These are phyloP conservation scores for Ustilago cynodontis DNA, from an alignment of 1,284 basidiomycete species.

Conservation along the genomic window DNA sequence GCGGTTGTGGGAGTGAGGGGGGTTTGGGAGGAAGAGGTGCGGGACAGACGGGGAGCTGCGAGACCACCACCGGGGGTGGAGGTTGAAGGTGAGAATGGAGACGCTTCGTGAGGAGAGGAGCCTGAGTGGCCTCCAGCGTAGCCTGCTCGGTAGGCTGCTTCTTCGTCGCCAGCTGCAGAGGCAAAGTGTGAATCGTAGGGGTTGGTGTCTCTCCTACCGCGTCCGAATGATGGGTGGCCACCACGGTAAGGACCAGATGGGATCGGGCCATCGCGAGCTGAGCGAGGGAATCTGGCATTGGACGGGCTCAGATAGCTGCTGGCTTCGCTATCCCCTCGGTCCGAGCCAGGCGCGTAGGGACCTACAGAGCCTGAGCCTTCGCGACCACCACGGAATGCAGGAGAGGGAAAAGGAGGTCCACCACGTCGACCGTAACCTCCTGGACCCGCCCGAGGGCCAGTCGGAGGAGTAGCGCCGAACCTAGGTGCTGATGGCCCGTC, in stretches of 20 bases:
- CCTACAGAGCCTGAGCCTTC: constrained; percentile 16
- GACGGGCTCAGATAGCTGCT: constrained; percentile 29
- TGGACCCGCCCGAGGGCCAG: constrained; percentile 27
- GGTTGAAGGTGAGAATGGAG: constrained; percentile 35
- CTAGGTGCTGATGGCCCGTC: constrained; percentile 14
- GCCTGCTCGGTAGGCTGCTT: constrained; percentile 11
- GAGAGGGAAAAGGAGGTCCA: constrained; percentile 13
- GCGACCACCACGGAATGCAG: constrained; percentile 24
- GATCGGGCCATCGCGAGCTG: constrained; percentile 15
- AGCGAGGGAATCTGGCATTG: constrained; percentile 12
- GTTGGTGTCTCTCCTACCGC: constrained; percentile 28
- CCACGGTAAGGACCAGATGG: constrained; percentile 27
- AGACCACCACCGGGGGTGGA: constrained; percentile 11
- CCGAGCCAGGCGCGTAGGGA: constrained; percentile 29
- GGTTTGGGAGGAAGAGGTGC: constrained; percentile 39
- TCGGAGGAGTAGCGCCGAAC: constrained; percentile 35
- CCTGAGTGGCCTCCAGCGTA: constrained; percentile 13
- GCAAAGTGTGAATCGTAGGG: constrained; percentile 27
- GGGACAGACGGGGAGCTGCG: constrained; percentile 25
- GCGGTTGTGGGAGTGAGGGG: constrained; percentile 14
- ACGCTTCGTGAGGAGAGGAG: constrained; percentile 35
- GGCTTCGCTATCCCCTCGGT: constrained; percentile 30
- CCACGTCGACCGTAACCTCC: constrained; percentile 16
- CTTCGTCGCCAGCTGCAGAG: constrained; percentile 1
- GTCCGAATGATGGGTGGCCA: constrained; percentile 30